These are phyloP conservation scores for Lentinula novae-zelandiae DNA, from an alignment of 1,284 basidiomycete species.

Conservation along the genomic window DNA sequence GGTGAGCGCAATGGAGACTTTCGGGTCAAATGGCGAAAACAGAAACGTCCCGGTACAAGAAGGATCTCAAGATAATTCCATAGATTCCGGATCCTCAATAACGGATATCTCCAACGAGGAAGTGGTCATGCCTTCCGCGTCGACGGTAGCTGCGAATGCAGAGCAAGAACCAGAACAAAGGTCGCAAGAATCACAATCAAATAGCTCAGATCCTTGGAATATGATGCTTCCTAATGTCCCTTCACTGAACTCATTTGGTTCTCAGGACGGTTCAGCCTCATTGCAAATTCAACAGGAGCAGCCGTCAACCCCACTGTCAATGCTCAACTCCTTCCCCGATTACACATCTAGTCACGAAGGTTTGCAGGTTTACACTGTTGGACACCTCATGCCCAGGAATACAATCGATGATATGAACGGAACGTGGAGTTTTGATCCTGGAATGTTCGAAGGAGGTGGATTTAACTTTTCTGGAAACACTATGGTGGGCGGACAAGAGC, in stretches of 20 bases:
- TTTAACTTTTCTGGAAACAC: conserved; percentile 2
- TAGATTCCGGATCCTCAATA: conserved; percentile 15
- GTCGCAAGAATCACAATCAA: neutral
- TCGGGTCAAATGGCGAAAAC: neutral
- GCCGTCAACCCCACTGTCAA: neutral
- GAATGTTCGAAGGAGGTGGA: conserved; percentile 15
- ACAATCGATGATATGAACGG: conserved; percentile 49
- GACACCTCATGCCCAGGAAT: conserved; percentile 68
- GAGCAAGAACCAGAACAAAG: neutral
- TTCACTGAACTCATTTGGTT: neutral
- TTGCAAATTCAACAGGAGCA: neutral
- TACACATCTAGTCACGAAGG: conserved; percentile 46
- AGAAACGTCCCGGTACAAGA: neutral
- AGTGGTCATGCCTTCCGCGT: conserved; percentile 18
- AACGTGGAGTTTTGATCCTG: conserved; percentile 51
- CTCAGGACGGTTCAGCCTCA: neutral
- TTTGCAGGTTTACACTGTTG: conserved; percentile 78
- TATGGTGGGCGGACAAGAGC: conserved; percentile 18
- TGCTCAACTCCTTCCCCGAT: conserved; percentile 10
- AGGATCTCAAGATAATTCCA: neutral
- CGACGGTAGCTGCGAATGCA: conserved; percentile 5
- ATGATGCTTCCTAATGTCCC: conserved; percentile 9
- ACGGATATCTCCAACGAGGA: conserved; percentile 12
- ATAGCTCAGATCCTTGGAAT: conserved; percentile 7
- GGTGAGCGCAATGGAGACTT: conserved; percentile 14